Evolutionary conservation across 441 rosid species (phyloP).

Genomic region (Adansonia rubrostipa): DNA sequence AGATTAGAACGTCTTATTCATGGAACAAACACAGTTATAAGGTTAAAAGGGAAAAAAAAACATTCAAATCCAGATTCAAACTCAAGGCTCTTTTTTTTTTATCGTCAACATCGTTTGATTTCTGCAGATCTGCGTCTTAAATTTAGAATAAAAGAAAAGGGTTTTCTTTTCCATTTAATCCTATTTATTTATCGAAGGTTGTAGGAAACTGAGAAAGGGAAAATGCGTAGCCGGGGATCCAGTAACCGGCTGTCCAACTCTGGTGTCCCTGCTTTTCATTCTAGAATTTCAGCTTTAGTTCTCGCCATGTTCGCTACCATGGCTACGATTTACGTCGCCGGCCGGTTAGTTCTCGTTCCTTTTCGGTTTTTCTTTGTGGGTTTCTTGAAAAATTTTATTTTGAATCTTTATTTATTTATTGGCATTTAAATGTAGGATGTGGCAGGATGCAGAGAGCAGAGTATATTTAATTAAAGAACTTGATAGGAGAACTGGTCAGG

Average conservation of each 20-base stretch:
- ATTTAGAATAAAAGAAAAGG: not conserved
- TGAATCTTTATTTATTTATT: not conserved
- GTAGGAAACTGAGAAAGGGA: not conserved
- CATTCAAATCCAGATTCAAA: constrained; percentile 5
- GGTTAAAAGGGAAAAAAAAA: not conserved
- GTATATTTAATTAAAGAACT: constrained; percentile 48
- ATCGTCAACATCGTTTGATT: constrained; percentile 3
- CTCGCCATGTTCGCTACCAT: constrained; percentile 59
- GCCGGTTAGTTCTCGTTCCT: constrained; percentile 45
- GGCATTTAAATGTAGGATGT: constrained; percentile 38
- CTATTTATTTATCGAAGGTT: not conserved
- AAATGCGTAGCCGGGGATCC: constrained; percentile 52
- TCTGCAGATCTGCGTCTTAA: constrained; percentile 21
- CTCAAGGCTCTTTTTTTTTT: not conserved
- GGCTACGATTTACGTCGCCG: constrained; percentile 60
- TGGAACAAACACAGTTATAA: not conserved
- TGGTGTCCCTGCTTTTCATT: constrained; percentile 32
- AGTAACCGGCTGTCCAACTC: constrained; percentile 42
- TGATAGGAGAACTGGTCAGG: constrained; percentile 50
- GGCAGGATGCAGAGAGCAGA: constrained; percentile 63
- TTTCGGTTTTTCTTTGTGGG: not conserved
- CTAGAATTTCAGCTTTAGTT: constrained; percentile 44
- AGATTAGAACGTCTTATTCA: not conserved
- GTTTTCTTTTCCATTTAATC: not conserved
- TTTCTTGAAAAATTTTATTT: not conserved